Evolutionary conservation across 2,329 filamentous ascomycete genomes (phyloP).

Genomic region (Pyrenophora teres): DNA sequence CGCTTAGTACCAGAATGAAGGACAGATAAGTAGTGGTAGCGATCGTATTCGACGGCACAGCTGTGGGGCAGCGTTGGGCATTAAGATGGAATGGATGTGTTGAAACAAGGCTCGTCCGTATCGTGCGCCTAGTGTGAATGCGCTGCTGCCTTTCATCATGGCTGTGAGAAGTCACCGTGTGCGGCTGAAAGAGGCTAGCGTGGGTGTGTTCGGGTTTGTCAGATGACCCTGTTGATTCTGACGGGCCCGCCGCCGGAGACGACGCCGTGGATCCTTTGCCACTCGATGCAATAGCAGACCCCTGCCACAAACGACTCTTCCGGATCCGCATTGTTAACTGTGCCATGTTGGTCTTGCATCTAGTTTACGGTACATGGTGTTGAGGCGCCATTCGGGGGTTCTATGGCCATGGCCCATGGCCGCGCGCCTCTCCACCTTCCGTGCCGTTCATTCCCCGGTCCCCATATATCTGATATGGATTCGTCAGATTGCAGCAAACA

Average conservation of each 20-base stretch:
- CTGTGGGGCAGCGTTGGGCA: slow-evolving; percentile 11
- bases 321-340: no score
- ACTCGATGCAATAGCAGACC: neutral
- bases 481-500: no score
- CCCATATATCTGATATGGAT: no score
- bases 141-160: slow-evolving; percentile 27
- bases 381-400: no score
- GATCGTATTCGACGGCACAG: slow-evolving; percentile 22
- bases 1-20: slow-evolving; percentile 26
- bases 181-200: slow-evolving; percentile 25
- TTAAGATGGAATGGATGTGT: slow-evolving; percentile 3
- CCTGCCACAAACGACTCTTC: no score
- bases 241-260: slow-evolving; percentile 1
- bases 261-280: slow-evolving; percentile 6
- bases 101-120: neutral
- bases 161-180: slow-evolving; percentile 23
- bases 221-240: slow-evolving; percentile 27
- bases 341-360: no score
- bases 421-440: no score
- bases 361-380: no score
- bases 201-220: slow-evolving; percentile 16
- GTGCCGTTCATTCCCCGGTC: no score
- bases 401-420: no score
- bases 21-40: slow-evolving; percentile 29
- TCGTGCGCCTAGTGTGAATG: slow-evolving; percentile 12